A percentile compares a stretch with the other conserved stretches of the same genome.
phyloP scores from a whole-genome alignment of 768 basidiomycete species.

The Cystofilobasidium ferigula region DNA sequence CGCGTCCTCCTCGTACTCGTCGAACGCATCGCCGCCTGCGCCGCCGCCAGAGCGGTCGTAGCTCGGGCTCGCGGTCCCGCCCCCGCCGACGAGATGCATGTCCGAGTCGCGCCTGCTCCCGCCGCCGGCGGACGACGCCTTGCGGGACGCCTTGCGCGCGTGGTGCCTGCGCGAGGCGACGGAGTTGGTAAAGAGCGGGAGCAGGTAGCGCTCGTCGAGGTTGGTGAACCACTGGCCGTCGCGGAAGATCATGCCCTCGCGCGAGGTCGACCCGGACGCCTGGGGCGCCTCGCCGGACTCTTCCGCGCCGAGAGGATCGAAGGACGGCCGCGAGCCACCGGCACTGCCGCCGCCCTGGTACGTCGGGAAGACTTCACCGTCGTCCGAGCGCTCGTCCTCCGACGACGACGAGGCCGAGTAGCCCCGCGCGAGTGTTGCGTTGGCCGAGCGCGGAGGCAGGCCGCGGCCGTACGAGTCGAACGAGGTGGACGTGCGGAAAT shows the following conservation, averaged over 20 bases:
- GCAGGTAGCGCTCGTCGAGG: conserved; percentile 82
- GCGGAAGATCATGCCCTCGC: conserved; percentile 38
- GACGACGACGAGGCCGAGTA: conserved; percentile 15
- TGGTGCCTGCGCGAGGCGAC: conserved; percentile 79
- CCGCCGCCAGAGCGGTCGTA: background rate
- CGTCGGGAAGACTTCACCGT: conserved; percentile 60
- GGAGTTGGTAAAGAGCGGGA: conserved; percentile 85
- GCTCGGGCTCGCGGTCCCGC: background rate
- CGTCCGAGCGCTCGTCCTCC: conserved; percentile 46
- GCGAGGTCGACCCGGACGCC: conserved; percentile 14
- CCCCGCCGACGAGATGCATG: background rate
- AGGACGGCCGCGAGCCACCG: conserved; percentile 25
- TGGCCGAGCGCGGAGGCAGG: conserved; percentile 14
- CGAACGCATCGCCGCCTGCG: background rate
- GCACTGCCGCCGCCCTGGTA: background rate
- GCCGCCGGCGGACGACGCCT: conserved; percentile 7
- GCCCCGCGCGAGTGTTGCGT: conserved; percentile 16
- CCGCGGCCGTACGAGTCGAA: background rate
- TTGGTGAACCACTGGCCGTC: conserved; percentile 94
- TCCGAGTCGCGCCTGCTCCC: background rate
- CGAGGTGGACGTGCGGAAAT: background rate
- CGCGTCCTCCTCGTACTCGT: background rate
- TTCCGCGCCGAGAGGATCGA: conserved; percentile 29
- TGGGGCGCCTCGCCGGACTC: conserved; percentile 32
- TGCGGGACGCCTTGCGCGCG: conserved; percentile 44